phyloP scores from a whole-genome alignment of 148 eudicot genomes.

The Salicornia ramosissima region DNA sequence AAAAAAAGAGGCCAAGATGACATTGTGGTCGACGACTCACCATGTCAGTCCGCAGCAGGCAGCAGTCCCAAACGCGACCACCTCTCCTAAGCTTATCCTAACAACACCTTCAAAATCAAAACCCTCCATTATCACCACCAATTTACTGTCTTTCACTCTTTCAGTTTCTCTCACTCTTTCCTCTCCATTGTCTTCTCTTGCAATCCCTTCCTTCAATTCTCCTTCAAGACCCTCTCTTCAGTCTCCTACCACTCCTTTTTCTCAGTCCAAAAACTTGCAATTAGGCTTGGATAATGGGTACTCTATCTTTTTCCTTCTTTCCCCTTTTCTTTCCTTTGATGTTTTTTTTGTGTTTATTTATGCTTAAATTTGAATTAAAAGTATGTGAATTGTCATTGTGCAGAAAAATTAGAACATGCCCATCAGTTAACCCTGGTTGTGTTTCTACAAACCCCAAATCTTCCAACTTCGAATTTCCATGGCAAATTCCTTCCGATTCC shows the following conservation, averaged over 20 bases:
- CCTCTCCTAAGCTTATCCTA: constrained; percentile 27
- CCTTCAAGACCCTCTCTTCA: constrained; percentile 31
- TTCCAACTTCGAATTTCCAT: constrained; percentile 69
- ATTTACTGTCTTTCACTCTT: constrained; percentile 52
- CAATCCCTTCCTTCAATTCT: constrained; percentile 59
- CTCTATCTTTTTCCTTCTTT: constrained; percentile 16
- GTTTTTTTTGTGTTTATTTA: neutral
- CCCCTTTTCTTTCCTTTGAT: neutral
- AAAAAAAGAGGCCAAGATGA: constrained; percentile 9
- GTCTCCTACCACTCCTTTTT: constrained; percentile 71
- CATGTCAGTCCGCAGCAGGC: neutral
- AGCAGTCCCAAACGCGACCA: neutral
- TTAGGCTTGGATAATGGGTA: constrained; percentile 90
- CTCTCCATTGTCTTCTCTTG: constrained; percentile 56
- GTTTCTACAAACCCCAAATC: constrained; percentile 79
- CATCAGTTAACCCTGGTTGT: constrained; percentile 83
- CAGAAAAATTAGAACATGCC: constrained; percentile 88
- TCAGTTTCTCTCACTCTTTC: constrained; percentile 53
- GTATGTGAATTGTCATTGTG: constrained; percentile 3
- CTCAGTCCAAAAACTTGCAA: constrained; percentile 81
- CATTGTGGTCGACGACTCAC: constrained; percentile 3
- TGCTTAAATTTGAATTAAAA: neutral
- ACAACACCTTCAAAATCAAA: constrained; percentile 13
- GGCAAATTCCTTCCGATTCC: constrained; percentile 56
- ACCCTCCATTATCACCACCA: constrained; percentile 25